A percentile compares a stretch with the other conserved stretches of the same genome.
Evolutionary conservation across 2,329 filamentous ascomycete species (phyloP).

Genomic region (Dothistroma pini): DNA sequence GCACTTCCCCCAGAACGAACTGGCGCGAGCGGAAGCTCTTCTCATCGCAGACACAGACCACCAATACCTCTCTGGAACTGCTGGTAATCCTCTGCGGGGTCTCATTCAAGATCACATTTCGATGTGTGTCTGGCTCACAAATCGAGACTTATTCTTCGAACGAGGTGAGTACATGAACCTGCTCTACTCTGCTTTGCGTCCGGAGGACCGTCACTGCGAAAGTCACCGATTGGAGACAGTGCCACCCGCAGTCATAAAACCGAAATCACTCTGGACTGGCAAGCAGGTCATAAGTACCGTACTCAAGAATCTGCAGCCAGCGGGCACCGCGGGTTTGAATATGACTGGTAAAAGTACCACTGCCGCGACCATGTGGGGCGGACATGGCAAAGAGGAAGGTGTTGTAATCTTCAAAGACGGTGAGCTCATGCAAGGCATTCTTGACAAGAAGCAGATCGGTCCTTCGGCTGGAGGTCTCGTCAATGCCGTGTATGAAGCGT

Average conservation of each 20-base stretch:
- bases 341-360: constrained; percentile 77
- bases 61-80: constrained; percentile 91
- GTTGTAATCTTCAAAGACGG: constrained; percentile 79
- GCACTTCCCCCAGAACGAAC: constrained; percentile 97
- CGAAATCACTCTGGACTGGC: constrained; percentile 81
- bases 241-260: constrained; percentile 76
- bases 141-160: constrained; percentile 85
- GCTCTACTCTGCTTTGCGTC: constrained; percentile 84
- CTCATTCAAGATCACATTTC: constrained; percentile 98
- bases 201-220: constrained; percentile 84
- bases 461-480: constrained; percentile 82
- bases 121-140: constrained; percentile 86
- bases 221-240: constrained; percentile 78
- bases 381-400: constrained; percentile 59
- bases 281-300: constrained; percentile 95
- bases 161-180: constrained; percentile 87
- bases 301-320: constrained; percentile 83
- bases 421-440: constrained; percentile 81
- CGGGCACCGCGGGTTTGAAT: constrained; percentile 70
- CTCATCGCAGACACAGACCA: constrained; percentile 95
- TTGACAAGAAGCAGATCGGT: constrained; percentile 94
- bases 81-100: constrained; percentile 89
- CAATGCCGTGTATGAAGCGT: constrained; percentile 89
- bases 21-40: constrained; percentile 87
- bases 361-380: constrained; percentile 74